Evolutionary conservation across 345 rosid genomes (phyloP), one percentile per base, ranked within the genome.

Genomic region (Rhodamnia argentea): DNA sequence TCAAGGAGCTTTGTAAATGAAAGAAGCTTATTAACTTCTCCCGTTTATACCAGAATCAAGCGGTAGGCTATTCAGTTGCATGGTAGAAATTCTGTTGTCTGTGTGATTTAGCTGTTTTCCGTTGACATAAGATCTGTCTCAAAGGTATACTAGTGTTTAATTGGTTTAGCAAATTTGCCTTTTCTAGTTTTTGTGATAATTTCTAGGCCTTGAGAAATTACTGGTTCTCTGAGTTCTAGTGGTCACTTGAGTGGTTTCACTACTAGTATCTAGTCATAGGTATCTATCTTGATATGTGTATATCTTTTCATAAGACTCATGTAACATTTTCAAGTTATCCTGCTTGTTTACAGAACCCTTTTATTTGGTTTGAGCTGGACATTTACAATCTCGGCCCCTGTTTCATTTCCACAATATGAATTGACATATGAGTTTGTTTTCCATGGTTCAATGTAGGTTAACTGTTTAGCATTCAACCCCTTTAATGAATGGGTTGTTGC

Each of bases 401-500:
- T 70, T 70, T 70, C 81, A 70, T 70, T 70, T 70, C 26, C 47
- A 2, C 56, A 0, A 26, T 18, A 54, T 83, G 44, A 54, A 57
- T 11, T 83, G 47, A 32, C 15, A 5, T 20, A 47, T 50, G 81
- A 62, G 24, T 57, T 64, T 18, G 56, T 26, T 60, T 76, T 81
- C 78, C 74, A 32, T 64, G 75, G 47, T 87, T 53, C 32, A 86
- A 83, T 86, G 84, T 87, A 96, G 99, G 99, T 94, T 76, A 98
- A 98, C 91, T 98, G 99, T 91, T 88, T 98, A 89, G 99, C 99
- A 52, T 98, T 98, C 89, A 98, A 98, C 88, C 99, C 99, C 86
- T 94, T 96, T 85, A 98, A 98, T 89, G 99, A 96, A 88, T 98
- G 99, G 99, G 94, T 98, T 86, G 96, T 98, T 88, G 99, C 99